phyloP scores from a whole-genome alignment of 805 yeast species.

The Danielia oregonensis region DNA sequence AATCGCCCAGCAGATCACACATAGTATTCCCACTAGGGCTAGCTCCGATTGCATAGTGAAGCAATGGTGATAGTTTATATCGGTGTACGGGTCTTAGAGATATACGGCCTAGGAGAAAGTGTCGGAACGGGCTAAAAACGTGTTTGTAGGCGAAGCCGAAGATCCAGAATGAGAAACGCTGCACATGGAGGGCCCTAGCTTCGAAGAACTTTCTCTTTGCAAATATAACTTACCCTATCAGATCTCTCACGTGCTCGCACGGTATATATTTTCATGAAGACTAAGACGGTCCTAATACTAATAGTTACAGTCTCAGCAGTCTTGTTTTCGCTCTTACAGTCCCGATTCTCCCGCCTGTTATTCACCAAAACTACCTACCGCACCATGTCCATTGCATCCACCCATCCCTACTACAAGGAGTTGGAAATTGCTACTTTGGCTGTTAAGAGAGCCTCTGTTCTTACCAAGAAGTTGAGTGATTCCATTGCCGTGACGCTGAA shows the following conservation, averaged over 20 bases:
- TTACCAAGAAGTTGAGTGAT: constrained; percentile 68
- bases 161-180: too few species aligned
- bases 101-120: too few species aligned
- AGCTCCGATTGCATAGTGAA: constrained; percentile 28
- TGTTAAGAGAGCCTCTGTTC: constrained; percentile 77
- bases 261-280: constrained; percentile 2
- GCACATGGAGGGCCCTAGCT: too few species aligned
- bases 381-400: not conserved
- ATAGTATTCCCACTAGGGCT: constrained; percentile 23
- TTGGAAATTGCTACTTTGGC: constrained; percentile 81
- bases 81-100: constrained; percentile 3
- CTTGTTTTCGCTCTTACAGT: not conserved
- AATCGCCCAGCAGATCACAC: constrained; percentile 28
- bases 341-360: not conserved
- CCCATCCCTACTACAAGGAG: constrained; percentile 55
- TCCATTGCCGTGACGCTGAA: constrained; percentile 41
- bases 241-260: constrained; percentile 16
- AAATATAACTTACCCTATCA: too few species aligned
- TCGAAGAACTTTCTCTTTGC: too few species aligned
- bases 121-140: too few species aligned
- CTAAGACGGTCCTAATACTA: too few species aligned
- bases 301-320: not conserved
- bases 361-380: not conserved
- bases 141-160: too few species aligned
- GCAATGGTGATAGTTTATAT: not conserved